A percentile compares a stretch with the other conserved stretches of the same genome.
Evolutionary conservation across 441 rosid genomes (phyloP).

Genomic region (Theobroma grandiflorum): DNA sequence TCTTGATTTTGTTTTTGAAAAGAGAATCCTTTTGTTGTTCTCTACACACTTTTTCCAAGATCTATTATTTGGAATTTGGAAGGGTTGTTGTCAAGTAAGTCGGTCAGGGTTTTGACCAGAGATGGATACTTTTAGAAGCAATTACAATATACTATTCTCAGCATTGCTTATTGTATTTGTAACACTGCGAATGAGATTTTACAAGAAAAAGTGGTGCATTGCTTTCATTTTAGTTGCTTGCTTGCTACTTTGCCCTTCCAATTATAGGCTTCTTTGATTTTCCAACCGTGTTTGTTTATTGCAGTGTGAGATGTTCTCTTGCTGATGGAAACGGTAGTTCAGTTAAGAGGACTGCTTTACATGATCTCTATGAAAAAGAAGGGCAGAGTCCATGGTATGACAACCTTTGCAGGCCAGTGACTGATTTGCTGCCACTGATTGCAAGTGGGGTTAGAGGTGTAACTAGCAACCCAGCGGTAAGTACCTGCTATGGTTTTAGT

Average conservation of each 20-base stretch:
- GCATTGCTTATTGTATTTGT: background rate
- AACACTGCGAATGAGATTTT: background rate
- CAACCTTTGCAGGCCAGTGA: slow-evolving; percentile 97
- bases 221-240: background rate
- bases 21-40: too few relatives aligned
- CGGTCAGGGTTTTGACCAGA: background rate
- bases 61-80: background rate
- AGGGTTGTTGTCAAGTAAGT: background rate
- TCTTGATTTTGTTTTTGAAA: background rate
- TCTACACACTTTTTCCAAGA: too few relatives aligned
- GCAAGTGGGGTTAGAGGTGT: slow-evolving; percentile 95
- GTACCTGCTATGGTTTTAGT: background rate
- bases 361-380: slow-evolving; percentile 87
- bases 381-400: slow-evolving; percentile 99
- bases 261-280: background rate
- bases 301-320: slow-evolving; percentile 81
- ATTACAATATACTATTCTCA: background rate
- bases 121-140: background rate
- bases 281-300: slow-evolving; percentile 13
- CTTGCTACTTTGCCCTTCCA: background rate
- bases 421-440: slow-evolving; percentile 88
- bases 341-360: slow-evolving; percentile 73
- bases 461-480: slow-evolving; percentile 99
- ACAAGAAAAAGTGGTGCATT: background rate
- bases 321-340: slow-evolving; percentile 66